Conservation (phyloP, 148 eudicot genomes). For the Dysphania ambrosioides region DNA sequence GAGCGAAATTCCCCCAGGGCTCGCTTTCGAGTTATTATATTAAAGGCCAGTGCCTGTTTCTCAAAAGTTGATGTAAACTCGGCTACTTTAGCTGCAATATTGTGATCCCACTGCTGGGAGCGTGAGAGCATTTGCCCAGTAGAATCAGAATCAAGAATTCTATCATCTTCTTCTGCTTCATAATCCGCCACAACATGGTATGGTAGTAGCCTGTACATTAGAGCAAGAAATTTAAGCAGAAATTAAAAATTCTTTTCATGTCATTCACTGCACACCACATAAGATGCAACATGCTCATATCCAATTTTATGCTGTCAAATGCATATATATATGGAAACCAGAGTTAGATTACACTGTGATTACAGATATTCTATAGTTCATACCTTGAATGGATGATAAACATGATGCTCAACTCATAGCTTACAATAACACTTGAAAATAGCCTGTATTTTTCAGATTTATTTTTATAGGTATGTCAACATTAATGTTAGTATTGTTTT, state of each 20-base stretch:
- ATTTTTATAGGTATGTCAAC: background rate
- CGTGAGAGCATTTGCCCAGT: constrained; percentile 81
- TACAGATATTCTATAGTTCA: too few relatives aligned
- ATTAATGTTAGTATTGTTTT: too few relatives aligned
- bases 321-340: background rate
- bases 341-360: background rate
- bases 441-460: background rate
- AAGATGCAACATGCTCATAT: background rate
- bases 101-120: constrained; percentile 92
- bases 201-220: constrained; percentile 69
- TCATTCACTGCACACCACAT: background rate
- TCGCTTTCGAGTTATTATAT: constrained; percentile 75
- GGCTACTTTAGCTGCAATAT: constrained; percentile 82
- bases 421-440: background rate
- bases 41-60: constrained; percentile 87
- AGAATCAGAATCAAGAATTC: constrained; percentile 83
- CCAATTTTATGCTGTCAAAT: too few relatives aligned
- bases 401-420: background rate
- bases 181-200: constrained; percentile 98
- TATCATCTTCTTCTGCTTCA: constrained; percentile 97
- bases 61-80: constrained; percentile 86
- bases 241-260: background rate
- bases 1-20: constrained; percentile 83
- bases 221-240: background rate
- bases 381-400: too few relatives aligned